Evolutionary conservation across 202 grass and related monocot species (phyloP), one percentile per base, ranked within the genome.

Genomic region (Musa balbisiana): DNA sequence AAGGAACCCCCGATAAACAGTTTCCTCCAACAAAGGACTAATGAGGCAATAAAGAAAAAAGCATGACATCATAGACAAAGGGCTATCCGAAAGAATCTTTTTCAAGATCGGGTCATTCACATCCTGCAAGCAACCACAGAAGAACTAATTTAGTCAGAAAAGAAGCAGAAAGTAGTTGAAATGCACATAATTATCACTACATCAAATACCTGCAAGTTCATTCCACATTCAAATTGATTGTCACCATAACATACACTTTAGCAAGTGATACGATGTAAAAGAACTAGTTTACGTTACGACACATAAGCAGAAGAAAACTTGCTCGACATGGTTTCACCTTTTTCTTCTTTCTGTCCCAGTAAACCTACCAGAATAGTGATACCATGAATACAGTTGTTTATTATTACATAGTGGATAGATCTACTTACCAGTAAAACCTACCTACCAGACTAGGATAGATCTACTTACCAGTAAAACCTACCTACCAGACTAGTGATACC

Each of bases 1-100:
- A 81, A 97, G 94, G 75, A 91, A 97, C 73, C 94, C 88, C 4
- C 94, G 90, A 69, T 97, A 97, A 51, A 97, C 85, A 33, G 81
- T 93, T 88, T 97, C 94, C 83, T 97, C 94, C 14, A 88, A 79
- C 72, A 93, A 49, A 1, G 94, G 88, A 72, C 88, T 81, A 81
- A 87, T 63, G 22, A 97, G 75, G 82, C 88, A 89, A 80, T 91
- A 93, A 10, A 93, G 85, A 80, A 86, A 79, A 74, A 84, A 78
- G 72, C 87, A 90, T 69, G 82, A 1, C 49, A 83, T 14, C 55
- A 64, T 85, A 78, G 90, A 80, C 9, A 64, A 55, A 25, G 82
- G 76, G 78, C 84, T 84, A 24, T 79, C 11, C 22, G 73, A 84
- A 72, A 97, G 85, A 25, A 97, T 97, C 73, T 87, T 63, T 76